A percentile compares a stretch with the other conserved stretches of the same genome.
Conservation (phyloP, 345 rosid genomes). For the Lepidium didymum region DNA sequence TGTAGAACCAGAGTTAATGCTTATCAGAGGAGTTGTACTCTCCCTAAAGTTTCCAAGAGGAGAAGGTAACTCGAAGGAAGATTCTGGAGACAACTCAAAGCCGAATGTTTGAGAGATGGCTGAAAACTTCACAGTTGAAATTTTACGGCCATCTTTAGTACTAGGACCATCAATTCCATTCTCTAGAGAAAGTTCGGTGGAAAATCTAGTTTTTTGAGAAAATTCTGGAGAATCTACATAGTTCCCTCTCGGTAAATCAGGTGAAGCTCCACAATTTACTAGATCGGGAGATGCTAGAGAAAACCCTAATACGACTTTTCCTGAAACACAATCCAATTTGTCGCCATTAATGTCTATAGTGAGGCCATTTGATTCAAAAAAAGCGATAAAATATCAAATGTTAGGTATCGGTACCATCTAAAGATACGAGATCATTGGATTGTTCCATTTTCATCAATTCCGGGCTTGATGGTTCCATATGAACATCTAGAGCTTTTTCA, state of each 20-base stretch:
- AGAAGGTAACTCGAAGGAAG: slow-evolving; percentile 75
- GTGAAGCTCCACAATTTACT: slow-evolving; percentile 64
- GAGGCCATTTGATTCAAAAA: neutral
- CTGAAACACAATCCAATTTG: slow-evolving; percentile 31
- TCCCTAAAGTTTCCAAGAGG: slow-evolving; percentile 13
- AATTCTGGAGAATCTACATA: slow-evolving; percentile 46
- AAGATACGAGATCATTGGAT: slow-evolving; percentile 8
- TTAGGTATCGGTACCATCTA: slow-evolving; percentile 8
- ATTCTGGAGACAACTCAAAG: slow-evolving; percentile 55
- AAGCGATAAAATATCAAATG: neutral
- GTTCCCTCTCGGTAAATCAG: slow-evolving; percentile 41
- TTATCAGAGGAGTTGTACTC: slow-evolving; percentile 19
- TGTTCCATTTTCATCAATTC: neutral
- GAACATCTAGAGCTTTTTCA: slow-evolving; percentile 16
- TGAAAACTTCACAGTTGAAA: slow-evolving; percentile 59
- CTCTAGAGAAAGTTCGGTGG: slow-evolving; percentile 72
- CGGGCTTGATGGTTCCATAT: slow-evolving; percentile 22
- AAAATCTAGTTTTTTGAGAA: slow-evolving; percentile 19
- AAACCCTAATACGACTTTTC: slow-evolving; percentile 53
- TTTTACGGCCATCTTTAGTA: slow-evolving; percentile 22
- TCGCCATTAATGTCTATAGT: neutral
- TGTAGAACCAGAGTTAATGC: slow-evolving; percentile 42
- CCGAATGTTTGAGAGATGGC: slow-evolving; percentile 50
- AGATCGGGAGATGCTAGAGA: slow-evolving; percentile 67
- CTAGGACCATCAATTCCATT: slow-evolving; percentile 50